These are phyloP conservation scores for Neoboletus subvelutipes DNA, from an alignment of 768 basidiomycete species.

Conservation along the genomic window DNA sequence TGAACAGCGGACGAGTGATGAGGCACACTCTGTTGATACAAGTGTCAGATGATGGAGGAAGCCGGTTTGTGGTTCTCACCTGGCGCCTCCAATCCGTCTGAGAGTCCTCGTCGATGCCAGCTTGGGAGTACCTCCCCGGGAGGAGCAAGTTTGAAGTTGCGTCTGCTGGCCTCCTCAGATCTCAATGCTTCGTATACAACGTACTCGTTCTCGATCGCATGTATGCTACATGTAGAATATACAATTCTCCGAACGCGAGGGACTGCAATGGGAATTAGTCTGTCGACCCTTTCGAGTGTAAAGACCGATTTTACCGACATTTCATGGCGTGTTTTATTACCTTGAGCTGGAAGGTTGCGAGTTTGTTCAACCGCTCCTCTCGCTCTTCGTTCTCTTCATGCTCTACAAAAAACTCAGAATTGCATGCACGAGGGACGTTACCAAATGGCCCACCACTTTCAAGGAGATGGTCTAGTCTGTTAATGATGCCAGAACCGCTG, in stretches of 20 bases:
- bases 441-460: constrained; percentile 55
- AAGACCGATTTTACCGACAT: constrained; percentile 50
- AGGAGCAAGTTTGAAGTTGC: constrained; percentile 68
- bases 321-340: constrained; percentile 96
- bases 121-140: constrained; percentile 65
- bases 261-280: constrained; percentile 46
- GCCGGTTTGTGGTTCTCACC: constrained; percentile 36
- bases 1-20: constrained; percentile 67
- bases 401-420: constrained; percentile 36
- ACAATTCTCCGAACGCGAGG: constrained; percentile 77
- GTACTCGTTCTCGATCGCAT: constrained; percentile 89
- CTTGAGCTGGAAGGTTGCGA: constrained; percentile 84
- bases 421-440: constrained; percentile 3
- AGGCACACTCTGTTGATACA: constrained; percentile 48
- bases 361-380: constrained; percentile 73
- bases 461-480: constrained; percentile 81
- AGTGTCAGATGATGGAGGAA: background rate
- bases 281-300: constrained; percentile 1
- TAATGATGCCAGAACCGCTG: constrained; percentile 91
- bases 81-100: constrained; percentile 57
- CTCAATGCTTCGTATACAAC: constrained; percentile 76
- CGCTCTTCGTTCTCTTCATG: constrained; percentile 55
- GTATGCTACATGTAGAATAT: constrained; percentile 97
- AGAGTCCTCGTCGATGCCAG: constrained; percentile 81
- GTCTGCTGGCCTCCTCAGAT: constrained; percentile 62